phyloP scores from a whole-genome alignment of 768 basidiomycete species.

The Pleurotus salmoneostramineus region DNA sequence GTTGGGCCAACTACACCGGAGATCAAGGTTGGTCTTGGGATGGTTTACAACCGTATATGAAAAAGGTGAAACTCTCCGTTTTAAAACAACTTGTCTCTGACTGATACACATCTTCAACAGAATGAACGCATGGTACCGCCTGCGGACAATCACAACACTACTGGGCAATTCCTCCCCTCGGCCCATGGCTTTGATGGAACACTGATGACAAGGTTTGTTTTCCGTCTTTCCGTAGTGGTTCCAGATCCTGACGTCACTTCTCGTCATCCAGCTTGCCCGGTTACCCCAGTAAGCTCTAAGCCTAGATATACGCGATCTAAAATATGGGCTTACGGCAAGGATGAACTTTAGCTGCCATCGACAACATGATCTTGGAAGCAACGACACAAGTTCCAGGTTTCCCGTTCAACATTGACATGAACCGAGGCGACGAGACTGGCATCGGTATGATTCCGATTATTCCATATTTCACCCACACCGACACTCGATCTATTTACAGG shows the following conservation, averaged over 20 bases:
- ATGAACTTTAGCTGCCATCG: neutral
- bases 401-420: constrained; percentile 16
- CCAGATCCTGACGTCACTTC: neutral
- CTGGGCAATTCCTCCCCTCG: constrained; percentile 25
- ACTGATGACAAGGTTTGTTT: neutral
- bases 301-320: neutral
- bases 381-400: constrained; percentile 7
- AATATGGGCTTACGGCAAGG: neutral
- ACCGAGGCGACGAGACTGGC: constrained; percentile 9
- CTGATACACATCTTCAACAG: constrained; percentile 8
- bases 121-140: constrained; percentile 25
- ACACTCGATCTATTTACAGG: constrained; percentile 6
- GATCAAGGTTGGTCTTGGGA: constrained; percentile 31
- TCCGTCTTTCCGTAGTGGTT: too few species aligned
- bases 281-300: neutral
- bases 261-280: constrained; percentile 3
- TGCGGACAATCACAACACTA: constrained; percentile 25
- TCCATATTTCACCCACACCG: neutral
- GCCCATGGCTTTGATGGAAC: constrained; percentile 22
- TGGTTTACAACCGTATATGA: constrained; percentile 19
- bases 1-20: constrained; percentile 21
- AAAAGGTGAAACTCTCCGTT: constrained; percentile 1
- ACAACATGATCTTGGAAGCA: neutral
- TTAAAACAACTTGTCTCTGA: too few species aligned
- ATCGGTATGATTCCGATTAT: constrained; percentile 8